Base-by-base conservation (phyloP, 164 flowering plant species). In the Euptelea pleiosperma region DNA sequence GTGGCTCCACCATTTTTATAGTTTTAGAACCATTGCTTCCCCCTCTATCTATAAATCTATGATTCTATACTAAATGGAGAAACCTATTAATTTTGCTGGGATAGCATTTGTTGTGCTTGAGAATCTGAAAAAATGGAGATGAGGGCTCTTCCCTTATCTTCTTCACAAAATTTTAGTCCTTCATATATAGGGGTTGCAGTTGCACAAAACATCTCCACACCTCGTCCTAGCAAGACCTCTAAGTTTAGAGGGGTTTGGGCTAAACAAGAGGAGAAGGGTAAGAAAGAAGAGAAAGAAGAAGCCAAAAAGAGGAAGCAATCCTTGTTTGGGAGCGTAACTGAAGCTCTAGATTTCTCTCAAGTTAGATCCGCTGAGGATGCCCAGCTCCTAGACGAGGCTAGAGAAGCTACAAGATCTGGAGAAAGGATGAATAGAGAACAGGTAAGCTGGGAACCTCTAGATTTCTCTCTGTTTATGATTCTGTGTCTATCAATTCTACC, bases 341-440 rank as follows among this genome's bases (percentile, higher is more conserved):
- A 92, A 22, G 98, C 97, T 46, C 74, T 92, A 18, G 98, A 89
- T 72, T 92, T 92, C 63, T 73, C 93, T 1, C 86, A 84, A 67
- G 87, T 79, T 6, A 75, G 98, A 55, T 92, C 98, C 4, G 75
- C 60, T 0, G 72, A 86, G 63, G 98, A 92, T 69, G 98, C 96
- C 9, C 69, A 69, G 64, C 89, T 91, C 8, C 67, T 90, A 5
- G 83, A 85, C 0, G 91, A 87, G 25, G 98, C 98, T 19, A 75
- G 86, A 55, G 72, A 79, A 48, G 65, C 80, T 62, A 91, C 98
- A 21, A 49, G 30, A 28, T 82, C 96, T 25, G 98, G 98, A 3
- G 81, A 57, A 10, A 71, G 57, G 54, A 87, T 92, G 98, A 73
- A 53, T 44, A 75, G 73, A 35, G 85, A 86, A 60, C 97, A 92